These are phyloP conservation scores for Candida schatavii DNA, from an alignment of 805 yeast genomes.

Conservation along the genomic window DNA sequence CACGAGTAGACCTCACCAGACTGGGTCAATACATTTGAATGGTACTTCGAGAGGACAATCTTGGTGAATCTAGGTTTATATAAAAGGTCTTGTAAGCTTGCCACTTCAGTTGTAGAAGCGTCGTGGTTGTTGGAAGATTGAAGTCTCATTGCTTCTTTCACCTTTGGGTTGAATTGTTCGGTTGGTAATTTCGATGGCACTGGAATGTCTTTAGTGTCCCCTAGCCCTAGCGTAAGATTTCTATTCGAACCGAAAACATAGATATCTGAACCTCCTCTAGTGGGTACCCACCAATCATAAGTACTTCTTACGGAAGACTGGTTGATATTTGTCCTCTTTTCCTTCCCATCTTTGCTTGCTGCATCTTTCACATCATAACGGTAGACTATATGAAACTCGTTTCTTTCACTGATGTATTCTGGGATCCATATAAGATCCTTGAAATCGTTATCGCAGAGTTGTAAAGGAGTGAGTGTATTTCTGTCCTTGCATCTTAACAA, in stretches of 20 bases:
- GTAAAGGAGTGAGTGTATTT: constrained; percentile 70
- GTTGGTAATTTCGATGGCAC: constrained; percentile 39
- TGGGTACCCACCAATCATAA: constrained; percentile 40
- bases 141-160: too few species aligned
- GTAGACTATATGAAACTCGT: constrained; percentile 24
- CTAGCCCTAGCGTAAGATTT: constrained; percentile 63
- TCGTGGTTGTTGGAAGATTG: too few species aligned
- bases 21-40: constrained; percentile 57
- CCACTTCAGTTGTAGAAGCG: too few species aligned
- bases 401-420: constrained; percentile 31
- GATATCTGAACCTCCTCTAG: constrained; percentile 56
- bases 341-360: not conserved
- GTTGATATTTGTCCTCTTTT: not conserved
- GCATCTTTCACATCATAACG: constrained; percentile 13
- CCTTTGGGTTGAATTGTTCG: constrained; percentile 9
- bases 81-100: constrained; percentile 14
- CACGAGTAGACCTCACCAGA: constrained; percentile 55
- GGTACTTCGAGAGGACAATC: constrained; percentile 60
- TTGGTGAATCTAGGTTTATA: constrained; percentile 44
- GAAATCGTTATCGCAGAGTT: constrained; percentile 50
- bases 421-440: constrained; percentile 45
- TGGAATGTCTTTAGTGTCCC: constrained; percentile 50
- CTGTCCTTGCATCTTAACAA: constrained; percentile 63
- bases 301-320: constrained; percentile 9
- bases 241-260: constrained; percentile 62